Base-by-base conservation (phyloP, 352 stramenopile genomes). In the Globisporangium solare region DNA sequence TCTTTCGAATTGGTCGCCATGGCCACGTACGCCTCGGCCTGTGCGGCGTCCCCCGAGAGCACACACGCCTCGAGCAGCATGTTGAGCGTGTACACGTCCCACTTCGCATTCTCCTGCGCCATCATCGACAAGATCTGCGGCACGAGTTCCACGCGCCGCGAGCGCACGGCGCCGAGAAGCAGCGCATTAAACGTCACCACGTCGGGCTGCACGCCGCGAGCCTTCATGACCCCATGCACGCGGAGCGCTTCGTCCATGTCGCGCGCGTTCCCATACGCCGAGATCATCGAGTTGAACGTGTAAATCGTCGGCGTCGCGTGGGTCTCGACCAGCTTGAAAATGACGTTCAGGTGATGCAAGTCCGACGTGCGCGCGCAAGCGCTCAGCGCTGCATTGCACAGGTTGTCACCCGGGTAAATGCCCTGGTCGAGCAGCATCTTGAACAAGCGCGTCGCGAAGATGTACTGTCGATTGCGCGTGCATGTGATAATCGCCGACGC, bases 251-350 rank as follows among this genome's bases (percentile, higher is more conserved):
- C 69, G 24, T 91, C 76, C 65, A 89, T 72, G 31, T 76, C 70
- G 46, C 68, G 54, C 48, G 73, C 61, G 56, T 92, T 91, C 40
- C 76, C 81, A 60, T 76, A 90, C n/a, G 85, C 81, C 8, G 79
- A 85, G 60, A 95, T 90, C 71, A 93, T 86, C 49, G 78, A 83
- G 60, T 93, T 93, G 69, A 76, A 92, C 14, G 77, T 86, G 63
- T 87, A 88, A n/a, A 82, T 73, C 21, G 77, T 86, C 17, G 74
- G 77, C 15, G 67, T 76, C 22, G 72, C 67, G 52, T 92, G 65
- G 10, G 53, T 56, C 59, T 91, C 71, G 10, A 91, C 60, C 13
- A 89, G 67, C 48, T 78, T 72, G 55, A 83, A 88, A 27, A 91
- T 85, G 45, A 74, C 67, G 32, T 70, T 67, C 54, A 95, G 71